A percentile compares a stretch with the other conserved stretches of the same genome.
phyloP scores from a whole-genome alignment of 768 basidiomycete species.

The Hebeloma cylindrosporum region DNA sequence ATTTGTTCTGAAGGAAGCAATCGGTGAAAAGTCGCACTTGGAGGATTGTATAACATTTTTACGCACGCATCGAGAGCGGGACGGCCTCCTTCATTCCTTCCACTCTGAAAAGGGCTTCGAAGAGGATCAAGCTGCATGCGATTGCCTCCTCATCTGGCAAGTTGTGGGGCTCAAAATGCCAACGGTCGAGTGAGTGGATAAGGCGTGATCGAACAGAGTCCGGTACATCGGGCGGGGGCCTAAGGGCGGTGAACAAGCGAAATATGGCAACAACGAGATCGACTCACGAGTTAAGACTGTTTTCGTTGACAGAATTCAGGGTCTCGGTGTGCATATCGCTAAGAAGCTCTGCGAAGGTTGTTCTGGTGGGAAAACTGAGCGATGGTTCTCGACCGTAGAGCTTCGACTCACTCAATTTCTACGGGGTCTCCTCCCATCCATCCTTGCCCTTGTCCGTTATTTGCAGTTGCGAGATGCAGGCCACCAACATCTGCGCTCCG shows the following conservation, averaged over 20 bases:
- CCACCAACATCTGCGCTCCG: conserved; percentile 91
- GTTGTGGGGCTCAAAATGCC: conserved; percentile 90
- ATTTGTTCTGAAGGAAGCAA: conserved; percentile 68
- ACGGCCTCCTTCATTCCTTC: conserved; percentile 67
- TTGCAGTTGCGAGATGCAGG: conserved; percentile 73
- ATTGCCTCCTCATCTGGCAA: conserved; percentile 82
- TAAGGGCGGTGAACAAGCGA: conserved; percentile 2
- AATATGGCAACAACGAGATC: neutral
- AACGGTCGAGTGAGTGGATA: conserved; percentile 67
- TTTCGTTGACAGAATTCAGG: conserved; percentile 64
- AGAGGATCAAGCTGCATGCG: conserved; percentile 79
- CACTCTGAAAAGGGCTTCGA: conserved; percentile 80
- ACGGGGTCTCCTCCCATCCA: conserved; percentile 59
- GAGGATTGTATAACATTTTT: neutral
- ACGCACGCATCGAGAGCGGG: conserved; percentile 60
- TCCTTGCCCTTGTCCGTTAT: conserved; percentile 62
- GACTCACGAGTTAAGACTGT: conserved; percentile 44
- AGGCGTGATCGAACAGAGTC: conserved; percentile 56
- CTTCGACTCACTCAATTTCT: conserved; percentile 51
- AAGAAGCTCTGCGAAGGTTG: conserved; percentile 77
- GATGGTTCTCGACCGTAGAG: too few relatives aligned
- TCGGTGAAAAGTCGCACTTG: conserved; percentile 18
- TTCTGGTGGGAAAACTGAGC: conserved; percentile 29
- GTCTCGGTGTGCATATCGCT: conserved; percentile 86
- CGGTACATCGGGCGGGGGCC: conserved; percentile 43